Percentiles rank a stretch among this genome's conserved stretches.
phyloP scores from a whole-genome alignment of 176 grass and related monocot genomes.

The Carex cristatella region DNA sequence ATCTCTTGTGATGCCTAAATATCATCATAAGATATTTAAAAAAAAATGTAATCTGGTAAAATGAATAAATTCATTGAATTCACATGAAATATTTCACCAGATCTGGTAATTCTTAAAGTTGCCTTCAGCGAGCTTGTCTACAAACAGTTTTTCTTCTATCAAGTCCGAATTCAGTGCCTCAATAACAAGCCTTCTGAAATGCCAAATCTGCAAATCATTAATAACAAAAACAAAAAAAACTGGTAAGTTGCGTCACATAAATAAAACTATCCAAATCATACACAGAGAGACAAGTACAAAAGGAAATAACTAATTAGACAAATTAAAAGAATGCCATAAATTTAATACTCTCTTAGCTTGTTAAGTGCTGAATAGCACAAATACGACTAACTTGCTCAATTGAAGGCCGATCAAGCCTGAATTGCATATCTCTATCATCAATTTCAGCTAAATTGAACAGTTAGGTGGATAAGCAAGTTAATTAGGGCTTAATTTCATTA shows the following conservation, averaged over 20 bases:
- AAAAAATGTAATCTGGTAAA: not conserved
- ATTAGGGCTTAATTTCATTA: not conserved
- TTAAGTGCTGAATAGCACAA: too few relatives aligned
- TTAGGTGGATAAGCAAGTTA: not conserved
- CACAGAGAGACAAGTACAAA: not conserved
- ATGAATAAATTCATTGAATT: not conserved
- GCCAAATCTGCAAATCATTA: constrained; percentile 63
- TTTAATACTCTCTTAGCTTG: too few relatives aligned
- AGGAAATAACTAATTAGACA: too few relatives aligned
- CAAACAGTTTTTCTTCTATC: constrained; percentile 58
- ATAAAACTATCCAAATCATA: not conserved
- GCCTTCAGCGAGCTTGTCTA: constrained; percentile 45
- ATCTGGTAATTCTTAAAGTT: constrained; percentile 94
- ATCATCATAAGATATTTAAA: not conserved
- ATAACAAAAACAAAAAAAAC: not conserved
- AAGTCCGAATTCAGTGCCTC: constrained; percentile 65
- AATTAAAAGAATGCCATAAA: too few relatives aligned
- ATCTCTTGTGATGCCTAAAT: constrained; percentile 87
- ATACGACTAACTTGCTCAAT: too few relatives aligned
- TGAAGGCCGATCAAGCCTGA: not conserved
- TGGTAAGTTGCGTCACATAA: not conserved
- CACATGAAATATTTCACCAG: constrained; percentile 41
- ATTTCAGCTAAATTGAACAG: not conserved
- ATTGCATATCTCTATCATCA: not conserved
- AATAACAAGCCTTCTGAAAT: constrained; percentile 89